A percentile compares a stretch with the other conserved stretches of the same genome.
These are phyloP conservation scores for Lichtheimia corymbifera DNA, from an alignment of 371 early-diverging fungal species.

Conservation along the genomic window DNA sequence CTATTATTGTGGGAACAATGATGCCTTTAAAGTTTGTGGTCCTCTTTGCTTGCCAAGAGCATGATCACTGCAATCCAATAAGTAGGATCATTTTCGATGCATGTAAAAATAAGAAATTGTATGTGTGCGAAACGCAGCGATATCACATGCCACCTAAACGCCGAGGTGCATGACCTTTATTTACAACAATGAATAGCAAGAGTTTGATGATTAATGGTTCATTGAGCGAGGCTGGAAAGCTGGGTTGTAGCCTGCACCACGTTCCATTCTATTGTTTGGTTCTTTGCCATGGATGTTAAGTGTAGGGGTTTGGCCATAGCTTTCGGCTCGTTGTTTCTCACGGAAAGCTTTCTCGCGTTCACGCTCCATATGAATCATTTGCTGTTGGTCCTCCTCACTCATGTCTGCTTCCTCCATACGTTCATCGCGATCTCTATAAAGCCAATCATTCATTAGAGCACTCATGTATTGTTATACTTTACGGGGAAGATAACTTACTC, in stretches of 20 bases:
- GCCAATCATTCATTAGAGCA: neutral
- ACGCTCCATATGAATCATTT: neutral
- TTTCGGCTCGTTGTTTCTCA: conserved; percentile 2
- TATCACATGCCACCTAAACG: no score
- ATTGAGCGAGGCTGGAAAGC: conserved; percentile 11
- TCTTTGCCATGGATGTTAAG: conserved; percentile 66
- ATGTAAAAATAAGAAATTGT: no score
- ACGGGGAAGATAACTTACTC: conserved; percentile 9
- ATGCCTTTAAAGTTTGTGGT: no score
- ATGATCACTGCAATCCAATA: no score
- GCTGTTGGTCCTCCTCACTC: neutral
- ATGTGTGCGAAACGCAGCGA: no score
- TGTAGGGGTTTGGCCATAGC: conserved; percentile 4
- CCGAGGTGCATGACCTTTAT: neutral
- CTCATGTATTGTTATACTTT: neutral
- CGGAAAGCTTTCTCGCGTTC: conserved; percentile 9
- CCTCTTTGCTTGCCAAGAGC: no score
- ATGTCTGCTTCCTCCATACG: neutral
- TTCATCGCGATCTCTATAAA: conserved; percentile 1
- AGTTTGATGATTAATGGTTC: conserved; percentile 6
- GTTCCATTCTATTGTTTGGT: conserved; percentile 50
- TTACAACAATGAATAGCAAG: neutral
- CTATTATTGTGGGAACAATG: no score
- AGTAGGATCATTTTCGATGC: no score
- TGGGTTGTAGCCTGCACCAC: conserved; percentile 8